Conservation (phyloP, 78 protist species). For the Tieghemostelium lacteum region DNA sequence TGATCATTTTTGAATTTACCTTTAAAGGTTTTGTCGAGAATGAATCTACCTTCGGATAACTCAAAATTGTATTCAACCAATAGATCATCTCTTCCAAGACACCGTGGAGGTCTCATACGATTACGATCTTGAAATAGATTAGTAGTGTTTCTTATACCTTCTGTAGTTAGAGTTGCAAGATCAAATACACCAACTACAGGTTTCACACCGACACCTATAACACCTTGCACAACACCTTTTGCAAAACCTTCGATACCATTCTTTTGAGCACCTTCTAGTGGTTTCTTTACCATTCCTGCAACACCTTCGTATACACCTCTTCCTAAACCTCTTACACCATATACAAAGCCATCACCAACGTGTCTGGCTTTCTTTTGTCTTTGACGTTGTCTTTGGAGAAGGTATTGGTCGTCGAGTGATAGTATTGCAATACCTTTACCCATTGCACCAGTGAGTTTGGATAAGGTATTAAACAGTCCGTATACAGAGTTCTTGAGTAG, state of each 20-base stretch:
- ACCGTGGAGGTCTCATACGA: constrained; percentile 55
- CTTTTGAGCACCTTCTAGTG: constrained; percentile 82
- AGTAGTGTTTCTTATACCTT: constrained; percentile 89
- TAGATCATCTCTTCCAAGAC: constrained; percentile 37
- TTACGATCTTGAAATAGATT: constrained; percentile 47
- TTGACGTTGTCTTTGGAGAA: constrained; percentile 31
- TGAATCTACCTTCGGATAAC: constrained; percentile 41
- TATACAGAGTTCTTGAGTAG: constrained; percentile 76
- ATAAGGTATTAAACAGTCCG: constrained; percentile 81
- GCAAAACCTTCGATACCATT: constrained; percentile 88
- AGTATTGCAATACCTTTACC: constrained; percentile 81
- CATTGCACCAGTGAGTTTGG: constrained; percentile 77
- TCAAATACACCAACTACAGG: constrained; percentile 92
- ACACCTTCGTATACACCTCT: constrained; percentile 87
- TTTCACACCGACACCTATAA: constrained; percentile 88
- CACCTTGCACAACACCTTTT: constrained; percentile 91
- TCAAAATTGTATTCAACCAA: constrained; percentile 32
- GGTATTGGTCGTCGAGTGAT: constrained; percentile 85
- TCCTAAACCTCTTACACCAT: constrained; percentile 65
- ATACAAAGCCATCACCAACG: constrained; percentile 70
- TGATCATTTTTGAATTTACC: constrained; percentile 29
- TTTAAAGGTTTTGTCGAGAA: constrained; percentile 31
- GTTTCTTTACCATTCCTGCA: constrained; percentile 88
- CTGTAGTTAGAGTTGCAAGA: constrained; percentile 80
- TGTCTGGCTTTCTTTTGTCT: constrained; percentile 64